Percentiles rank a stretch among this genome's conserved stretches.
Conservation (phyloP, 345 rosid genomes). For the Mallotus nudiflorus region DNA sequence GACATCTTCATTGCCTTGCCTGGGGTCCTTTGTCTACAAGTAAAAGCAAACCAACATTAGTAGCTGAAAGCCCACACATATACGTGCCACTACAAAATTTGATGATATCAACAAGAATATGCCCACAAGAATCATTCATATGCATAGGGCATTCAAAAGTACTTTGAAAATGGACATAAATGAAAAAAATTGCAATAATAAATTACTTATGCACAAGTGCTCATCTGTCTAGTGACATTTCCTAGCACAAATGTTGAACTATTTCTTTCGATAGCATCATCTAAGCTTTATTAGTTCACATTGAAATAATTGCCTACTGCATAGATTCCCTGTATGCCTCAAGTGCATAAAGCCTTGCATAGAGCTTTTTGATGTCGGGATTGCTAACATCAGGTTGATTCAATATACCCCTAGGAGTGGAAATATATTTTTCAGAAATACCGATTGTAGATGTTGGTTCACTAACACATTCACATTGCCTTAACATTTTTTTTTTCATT, state of each 20-base stretch:
- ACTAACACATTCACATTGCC: no score
- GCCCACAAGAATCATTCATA: not conserved
- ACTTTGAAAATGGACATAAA: conserved; percentile 80
- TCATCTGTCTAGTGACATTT: conserved; percentile 57
- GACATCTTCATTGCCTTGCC: conserved; percentile 73
- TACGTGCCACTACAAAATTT: conserved; percentile 46
- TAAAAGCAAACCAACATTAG: conserved; percentile 74
- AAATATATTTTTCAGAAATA: conserved; percentile 43
- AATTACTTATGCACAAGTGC: conserved; percentile 51
- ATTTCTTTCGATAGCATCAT: conserved; percentile 85
- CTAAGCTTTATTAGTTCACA: conserved; percentile 90
- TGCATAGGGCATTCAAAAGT: conserved; percentile 8
- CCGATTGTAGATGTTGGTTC: conserved; percentile 50
- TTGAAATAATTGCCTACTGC: conserved; percentile 85
- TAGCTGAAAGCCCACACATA: conserved; percentile 59
- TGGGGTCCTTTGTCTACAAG: conserved; percentile 73
- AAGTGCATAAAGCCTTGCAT: conserved; percentile 85
- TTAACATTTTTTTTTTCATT: no score
- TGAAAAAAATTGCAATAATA: conserved; percentile 38
- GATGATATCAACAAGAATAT: not conserved
- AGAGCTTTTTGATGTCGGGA: conserved; percentile 82
- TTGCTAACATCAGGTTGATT: conserved; percentile 53
- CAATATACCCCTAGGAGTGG: conserved; percentile 45
- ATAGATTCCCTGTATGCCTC: conserved; percentile 98
- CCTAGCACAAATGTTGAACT: conserved; percentile 87